phyloP scores from a whole-genome alignment of 495 filamentous ascomycete species.

The Xylaria cubensis region DNA sequence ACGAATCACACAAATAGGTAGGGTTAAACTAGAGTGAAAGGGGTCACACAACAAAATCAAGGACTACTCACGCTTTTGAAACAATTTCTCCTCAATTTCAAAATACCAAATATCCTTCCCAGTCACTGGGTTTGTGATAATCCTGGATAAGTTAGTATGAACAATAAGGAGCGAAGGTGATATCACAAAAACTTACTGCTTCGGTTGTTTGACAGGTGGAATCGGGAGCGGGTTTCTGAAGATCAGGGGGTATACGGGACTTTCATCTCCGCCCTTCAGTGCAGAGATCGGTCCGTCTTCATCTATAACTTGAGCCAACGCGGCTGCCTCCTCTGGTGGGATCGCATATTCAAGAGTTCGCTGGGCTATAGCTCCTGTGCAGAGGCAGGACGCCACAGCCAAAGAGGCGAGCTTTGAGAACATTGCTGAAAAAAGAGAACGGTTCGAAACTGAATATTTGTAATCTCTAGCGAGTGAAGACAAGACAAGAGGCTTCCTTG shows the following conservation, averaged over 20 bases:
- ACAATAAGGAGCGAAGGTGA: not conserved
- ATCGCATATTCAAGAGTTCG: slow-evolving; percentile 15
- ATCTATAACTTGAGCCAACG: not conserved
- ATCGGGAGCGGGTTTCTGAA: slow-evolving; percentile 57
- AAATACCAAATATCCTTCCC: slow-evolving; percentile 48
- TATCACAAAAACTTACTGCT: slow-evolving; percentile 38
- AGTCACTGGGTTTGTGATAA: slow-evolving; percentile 42
- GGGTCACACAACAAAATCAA: not conserved
- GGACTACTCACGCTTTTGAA: slow-evolving; percentile 38
- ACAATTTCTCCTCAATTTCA: slow-evolving; percentile 54
- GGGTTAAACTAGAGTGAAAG: not conserved
- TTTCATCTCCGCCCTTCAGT: slow-evolving; percentile 14
- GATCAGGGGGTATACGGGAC: slow-evolving; percentile 51
- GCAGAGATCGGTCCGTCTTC: not conserved
- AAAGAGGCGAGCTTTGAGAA: slow-evolving; percentile 17
- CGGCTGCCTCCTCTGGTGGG: slow-evolving; percentile 16
- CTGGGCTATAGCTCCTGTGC: slow-evolving; percentile 17
- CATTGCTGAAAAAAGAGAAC: slow-evolving; percentile 1
- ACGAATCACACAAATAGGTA: not conserved
- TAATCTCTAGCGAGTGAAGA: not conserved
- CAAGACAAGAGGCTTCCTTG: not conserved
- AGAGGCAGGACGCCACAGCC: slow-evolving; percentile 23
- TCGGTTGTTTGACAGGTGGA: slow-evolving; percentile 52
- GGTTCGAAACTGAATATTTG: not conserved
- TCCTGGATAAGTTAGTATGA: slow-evolving; percentile 19